Base-by-base conservation (phyloP, 163 green algal species). In the Chlorella variabilis region DNA sequence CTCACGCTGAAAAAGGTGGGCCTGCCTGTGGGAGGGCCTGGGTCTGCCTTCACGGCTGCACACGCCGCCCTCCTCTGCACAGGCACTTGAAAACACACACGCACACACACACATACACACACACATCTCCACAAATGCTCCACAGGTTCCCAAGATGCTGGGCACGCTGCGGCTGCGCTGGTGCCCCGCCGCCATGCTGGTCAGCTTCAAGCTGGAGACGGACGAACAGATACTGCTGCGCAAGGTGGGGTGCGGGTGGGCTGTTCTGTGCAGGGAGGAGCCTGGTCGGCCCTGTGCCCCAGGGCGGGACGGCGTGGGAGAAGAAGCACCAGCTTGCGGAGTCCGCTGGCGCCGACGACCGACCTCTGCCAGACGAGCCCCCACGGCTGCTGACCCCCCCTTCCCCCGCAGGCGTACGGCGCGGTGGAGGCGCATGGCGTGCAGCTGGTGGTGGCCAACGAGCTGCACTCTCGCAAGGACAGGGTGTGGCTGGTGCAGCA, bases 131-230 rank as follows among this genome's bases (percentile, higher is more conserved):
- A n/a, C n/a, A n/a, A n/a, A n/a, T n/a, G n/a, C n/a, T 54, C 15
- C 11, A 54, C 89, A 93, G 81, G 93, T 98, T 41, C 97, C 97
- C n/a, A 99, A 99, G 89, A 95, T 98, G 92, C 88, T 99, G n/a
- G 92, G 94, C 2, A 34, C 86, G 42, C 86, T 99, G 73, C 84
- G 89, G 0, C 36, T 67, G 25, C 29, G 84, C 33, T 99, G 97
- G 97, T 91, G 90, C 1, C 96, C 97, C 1, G 1, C 83, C 3
- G 91, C 95, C 1, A 96, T 98, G 68, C 61, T 97, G 4, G 93
- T 98, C 27, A 96, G 88, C 87, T 99, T 99, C 90, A 99, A 99
- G 88, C 90, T 99, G 61, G 97, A 99, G 80, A 99, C 97, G 1
- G 96, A 99, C 82, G 81, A 92, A n/a, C 34, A 77, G 23, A 92